Percentiles rank a stretch among this genome's conserved stretches.
Evolutionary conservation across 768 basidiomycete genomes (phyloP).

Genomic region (Nevesoporus exiguus): DNA sequence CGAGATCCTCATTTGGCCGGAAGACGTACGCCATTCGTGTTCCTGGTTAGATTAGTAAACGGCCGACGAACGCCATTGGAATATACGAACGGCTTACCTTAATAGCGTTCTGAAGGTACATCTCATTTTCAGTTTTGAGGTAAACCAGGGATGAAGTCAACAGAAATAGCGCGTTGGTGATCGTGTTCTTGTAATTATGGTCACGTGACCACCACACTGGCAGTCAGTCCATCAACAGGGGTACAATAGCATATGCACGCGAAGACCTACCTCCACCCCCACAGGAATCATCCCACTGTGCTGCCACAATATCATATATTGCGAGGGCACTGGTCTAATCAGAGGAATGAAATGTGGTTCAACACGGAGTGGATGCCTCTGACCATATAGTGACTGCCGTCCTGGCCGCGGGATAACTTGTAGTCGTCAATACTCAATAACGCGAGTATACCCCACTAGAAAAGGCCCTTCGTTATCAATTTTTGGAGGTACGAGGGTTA

Average conservation of each 20-base stretch:
- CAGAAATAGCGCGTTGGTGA: conserved; percentile 59
- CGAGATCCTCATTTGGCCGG: neutral
- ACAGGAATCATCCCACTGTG: conserved; percentile 48
- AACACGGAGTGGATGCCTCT: conserved; percentile 11
- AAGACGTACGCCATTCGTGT: conserved; percentile 29
- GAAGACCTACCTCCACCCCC: conserved; percentile 45
- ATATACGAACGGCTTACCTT: conserved; percentile 30
- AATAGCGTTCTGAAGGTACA: conserved; percentile 47
- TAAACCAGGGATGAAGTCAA: conserved; percentile 48
- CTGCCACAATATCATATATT: conserved; percentile 51
- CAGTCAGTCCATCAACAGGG: neutral
- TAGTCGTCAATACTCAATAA: conserved; percentile 59
- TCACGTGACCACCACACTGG: conserved; percentile 57
- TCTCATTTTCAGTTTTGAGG: conserved; percentile 32
- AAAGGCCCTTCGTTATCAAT: neutral
- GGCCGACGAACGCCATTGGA: neutral
- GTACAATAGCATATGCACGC: neutral
- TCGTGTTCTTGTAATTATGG: conserved; percentile 56
- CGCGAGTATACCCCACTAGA: conserved; percentile 54
- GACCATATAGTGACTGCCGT: conserved; percentile 20
- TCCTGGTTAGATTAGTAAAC: conserved; percentile 12
- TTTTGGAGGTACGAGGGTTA: too few relatives aligned
- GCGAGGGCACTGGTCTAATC: conserved; percentile 44
- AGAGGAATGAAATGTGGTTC: conserved; percentile 25
- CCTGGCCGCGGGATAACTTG: conserved; percentile 36